Conservation (phyloP, 805 yeast genomes). For the Saturnispora halmiae region DNA sequence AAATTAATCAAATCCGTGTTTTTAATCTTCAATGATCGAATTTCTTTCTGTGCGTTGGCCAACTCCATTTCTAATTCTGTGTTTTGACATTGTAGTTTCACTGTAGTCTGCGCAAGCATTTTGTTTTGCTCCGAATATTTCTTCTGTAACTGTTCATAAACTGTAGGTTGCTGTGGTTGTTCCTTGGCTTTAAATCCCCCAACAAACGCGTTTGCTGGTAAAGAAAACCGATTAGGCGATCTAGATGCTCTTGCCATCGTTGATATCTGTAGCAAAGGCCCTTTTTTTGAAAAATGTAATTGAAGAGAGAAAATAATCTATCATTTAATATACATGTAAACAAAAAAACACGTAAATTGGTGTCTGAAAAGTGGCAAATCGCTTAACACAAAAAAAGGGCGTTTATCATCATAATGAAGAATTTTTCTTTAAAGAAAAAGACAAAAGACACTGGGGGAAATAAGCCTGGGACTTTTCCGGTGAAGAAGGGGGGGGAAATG, state of each 20-base stretch:
- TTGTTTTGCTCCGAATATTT: slow-evolving; percentile 40
- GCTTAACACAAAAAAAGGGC: no score
- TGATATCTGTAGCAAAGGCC: no score
- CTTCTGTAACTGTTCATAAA: slow-evolving; percentile 13
- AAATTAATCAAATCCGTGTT: slow-evolving; percentile 15
- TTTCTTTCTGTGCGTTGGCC: slow-evolving; percentile 20
- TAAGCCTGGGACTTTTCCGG: neutral
- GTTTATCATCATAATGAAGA: neutral
- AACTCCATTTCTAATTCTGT: slow-evolving; percentile 44
- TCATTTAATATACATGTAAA: neutral
- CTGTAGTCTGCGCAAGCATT: slow-evolving; percentile 51
- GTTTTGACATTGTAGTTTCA: slow-evolving; percentile 42
- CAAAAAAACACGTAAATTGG: neutral
- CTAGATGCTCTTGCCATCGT: slow-evolving; percentile 8
- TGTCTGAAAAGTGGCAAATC: no score
- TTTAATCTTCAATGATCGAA: slow-evolving; percentile 21
- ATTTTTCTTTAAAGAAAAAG: neutral
- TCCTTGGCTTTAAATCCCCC: neutral
- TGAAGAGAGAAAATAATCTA: no score
- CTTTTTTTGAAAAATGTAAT: no score
- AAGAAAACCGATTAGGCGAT: slow-evolving; percentile 4
- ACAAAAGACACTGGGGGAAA: neutral
- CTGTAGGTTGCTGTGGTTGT: neutral
- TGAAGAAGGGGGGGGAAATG: neutral
- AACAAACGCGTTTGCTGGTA: neutral